phyloP scores from a whole-genome alignment of 2,329 filamentous ascomycete genomes.

The Diaporthe citrichinensis region DNA sequence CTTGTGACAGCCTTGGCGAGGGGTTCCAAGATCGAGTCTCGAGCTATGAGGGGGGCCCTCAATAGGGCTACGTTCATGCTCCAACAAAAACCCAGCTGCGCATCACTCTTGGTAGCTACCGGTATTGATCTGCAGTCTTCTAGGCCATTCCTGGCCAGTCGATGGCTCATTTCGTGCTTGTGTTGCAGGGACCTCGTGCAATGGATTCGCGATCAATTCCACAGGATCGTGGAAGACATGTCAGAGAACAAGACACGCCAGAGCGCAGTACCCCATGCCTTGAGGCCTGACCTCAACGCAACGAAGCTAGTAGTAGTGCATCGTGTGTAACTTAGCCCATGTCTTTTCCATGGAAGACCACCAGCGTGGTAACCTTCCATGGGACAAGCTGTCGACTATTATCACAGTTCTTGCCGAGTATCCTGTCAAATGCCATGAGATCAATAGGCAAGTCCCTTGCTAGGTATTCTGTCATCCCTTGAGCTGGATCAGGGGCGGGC shows the following conservation, averaged over 20 bases:
- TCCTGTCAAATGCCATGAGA: background rate
- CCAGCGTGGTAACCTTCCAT: background rate
- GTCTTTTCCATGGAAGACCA: background rate
- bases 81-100: slow-evolving; percentile 7
- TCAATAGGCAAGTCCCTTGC: background rate
- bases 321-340: background rate
- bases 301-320: too few relatives aligned
- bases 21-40: background rate
- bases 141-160: slow-evolving; percentile 22
- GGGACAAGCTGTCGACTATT: background rate
- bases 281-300: background rate
- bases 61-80: slow-evolving; percentile 1
- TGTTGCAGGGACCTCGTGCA: background rate
- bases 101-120: slow-evolving; percentile 11
- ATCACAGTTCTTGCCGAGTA: background rate
- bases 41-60: background rate
- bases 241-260: background rate
- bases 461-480: background rate
- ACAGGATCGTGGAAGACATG: background rate
- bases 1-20: slow-evolving; percentile 26
- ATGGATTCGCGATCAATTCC: background rate
- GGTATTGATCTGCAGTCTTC: background rate
- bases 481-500: slow-evolving; percentile 3
- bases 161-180: background rate
- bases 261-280: too few relatives aligned